Conservation (phyloP, 148 eudicot species). For the Vaccinium macrocarpon region DNA sequence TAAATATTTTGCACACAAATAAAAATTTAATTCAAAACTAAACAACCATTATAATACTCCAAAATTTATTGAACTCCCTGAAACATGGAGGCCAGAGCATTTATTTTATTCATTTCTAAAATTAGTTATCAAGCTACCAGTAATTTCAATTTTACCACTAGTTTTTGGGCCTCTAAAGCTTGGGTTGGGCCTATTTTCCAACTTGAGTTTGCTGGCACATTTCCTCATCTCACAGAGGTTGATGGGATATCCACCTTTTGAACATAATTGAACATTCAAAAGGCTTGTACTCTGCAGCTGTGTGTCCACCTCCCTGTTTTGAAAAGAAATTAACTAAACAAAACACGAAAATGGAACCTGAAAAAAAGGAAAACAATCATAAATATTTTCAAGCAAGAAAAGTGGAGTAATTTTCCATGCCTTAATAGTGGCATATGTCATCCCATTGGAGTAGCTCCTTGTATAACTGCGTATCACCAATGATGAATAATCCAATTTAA, state of each 20-base stretch:
- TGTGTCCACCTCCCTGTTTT: conserved; percentile 23
- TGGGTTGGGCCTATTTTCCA: background rate
- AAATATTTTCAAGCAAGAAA: background rate
- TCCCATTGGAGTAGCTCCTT: conserved; percentile 27
- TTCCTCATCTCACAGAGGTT: background rate
- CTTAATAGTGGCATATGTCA: conserved; percentile 43
- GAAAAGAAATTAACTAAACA: background rate
- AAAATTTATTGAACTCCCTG: no score
- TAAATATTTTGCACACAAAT: no score
- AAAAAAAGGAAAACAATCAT: background rate
- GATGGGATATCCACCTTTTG: background rate
- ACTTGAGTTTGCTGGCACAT: background rate
- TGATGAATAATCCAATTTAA: background rate
- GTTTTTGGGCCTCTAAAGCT: no score
- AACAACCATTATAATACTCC: no score
- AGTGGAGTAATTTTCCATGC: conserved; percentile 17
- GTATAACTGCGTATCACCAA: conserved; percentile 21
- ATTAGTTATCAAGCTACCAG: no score
- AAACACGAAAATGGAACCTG: background rate
- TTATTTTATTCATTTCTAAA: no score
- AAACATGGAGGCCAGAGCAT: no score
- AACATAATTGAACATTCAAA: conserved; percentile 20
- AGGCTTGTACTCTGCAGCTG: conserved; percentile 23
- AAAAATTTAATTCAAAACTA: no score
- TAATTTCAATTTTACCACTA: no score